Evolutionary conservation across 768 basidiomycete species (phyloP), one percentile per base, ranked within the genome.

Genomic region (Psilocybe tampanensis): DNA sequence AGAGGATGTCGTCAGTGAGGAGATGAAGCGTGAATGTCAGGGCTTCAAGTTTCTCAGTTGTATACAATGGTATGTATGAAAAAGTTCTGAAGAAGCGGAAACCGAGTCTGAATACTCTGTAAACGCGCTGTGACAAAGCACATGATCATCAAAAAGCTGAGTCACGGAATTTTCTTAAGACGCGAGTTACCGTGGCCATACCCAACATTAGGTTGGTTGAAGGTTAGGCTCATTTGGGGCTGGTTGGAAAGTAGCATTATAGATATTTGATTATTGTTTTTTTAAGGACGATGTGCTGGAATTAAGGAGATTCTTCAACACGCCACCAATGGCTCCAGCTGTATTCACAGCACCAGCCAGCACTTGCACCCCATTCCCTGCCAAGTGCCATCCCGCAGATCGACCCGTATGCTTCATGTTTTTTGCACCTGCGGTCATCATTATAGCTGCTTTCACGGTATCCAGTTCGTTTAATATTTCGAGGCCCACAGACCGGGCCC

Each of bases 401-500:
- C 51, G 60, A 42, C 26, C 55, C 15, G 53, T 36, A 17, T 56
- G 23, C 5, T 47, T 56, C 11, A 50, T 61, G 23, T 55, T 53
- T 9, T 67, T 65, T n/a, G 77, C 76, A 52, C 81, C 95, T 9
- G 91, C 95, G 13, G 81, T 76, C 67, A 86, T 80, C 91, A 98
- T 94, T 15, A 99, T 69, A 1, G 88, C 85, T 15, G 84, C 82
- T 74, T 98, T 98, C 58, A 98, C 62, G 0, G 84, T 76, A 56
- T 90, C 88, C 15, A 97, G 72, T 72, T 98, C 95, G 65, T 98
- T 97, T 43, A 98, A 63, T 11, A 97, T 86, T 65, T 98, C 96
- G 18, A 98, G 68, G 1, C 97, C 97, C 15, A 88, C 82, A 0
- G 90, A 90, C 52, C 96, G 84, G 2, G 86, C 86, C 92, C 92